phyloP scores from a whole-genome alignment of 129 eudicot species.

The Chrysanthemum lavandulifolium region DNA sequence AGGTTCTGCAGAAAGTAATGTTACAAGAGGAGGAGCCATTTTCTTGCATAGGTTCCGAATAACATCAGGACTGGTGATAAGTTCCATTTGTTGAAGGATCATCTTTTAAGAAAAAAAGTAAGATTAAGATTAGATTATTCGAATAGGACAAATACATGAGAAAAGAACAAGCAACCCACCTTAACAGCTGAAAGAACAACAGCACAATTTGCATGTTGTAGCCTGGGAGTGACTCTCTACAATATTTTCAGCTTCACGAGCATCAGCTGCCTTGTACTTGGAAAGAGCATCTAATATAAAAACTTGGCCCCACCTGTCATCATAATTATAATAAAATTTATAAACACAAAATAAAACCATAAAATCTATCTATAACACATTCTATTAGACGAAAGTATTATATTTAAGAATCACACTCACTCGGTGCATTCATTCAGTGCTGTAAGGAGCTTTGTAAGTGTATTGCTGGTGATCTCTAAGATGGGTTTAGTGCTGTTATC shows the following conservation, averaged over 20 bases:
- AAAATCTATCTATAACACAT: not conserved
- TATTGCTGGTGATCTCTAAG: constrained; percentile 83
- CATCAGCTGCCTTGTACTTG: constrained; percentile 93
- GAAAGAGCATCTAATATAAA: constrained; percentile 98
- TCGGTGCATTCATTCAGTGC: constrained; percentile 99
- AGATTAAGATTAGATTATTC: not conserved
- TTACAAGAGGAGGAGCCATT: constrained; percentile 99
- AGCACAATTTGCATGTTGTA: constrained; percentile 99
- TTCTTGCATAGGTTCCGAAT: constrained; percentile 98
- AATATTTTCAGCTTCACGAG: constrained; percentile 97
- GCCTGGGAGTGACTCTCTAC: constrained; percentile 98
- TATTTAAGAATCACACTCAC: constrained; percentile 50
- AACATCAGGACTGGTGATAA: constrained; percentile 92
- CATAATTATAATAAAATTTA: constrained; percentile 15
- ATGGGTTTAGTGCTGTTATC: constrained; percentile 79
- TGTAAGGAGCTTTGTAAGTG: constrained; percentile 93
- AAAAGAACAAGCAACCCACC: constrained; percentile 37
- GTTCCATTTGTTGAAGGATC: constrained; percentile 99
- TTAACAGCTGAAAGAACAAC: constrained; percentile 99
- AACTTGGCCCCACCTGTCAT: constrained; percentile 98
- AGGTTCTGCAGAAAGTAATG: constrained; percentile 97
- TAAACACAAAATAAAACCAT: not conserved
- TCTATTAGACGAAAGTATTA: not conserved
- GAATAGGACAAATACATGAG: constrained; percentile 3
- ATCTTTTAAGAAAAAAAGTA: constrained; percentile 56